phyloP scores from a whole-genome alignment of 352 stramenopile species.

The Pseudoperonospora humuli region DNA sequence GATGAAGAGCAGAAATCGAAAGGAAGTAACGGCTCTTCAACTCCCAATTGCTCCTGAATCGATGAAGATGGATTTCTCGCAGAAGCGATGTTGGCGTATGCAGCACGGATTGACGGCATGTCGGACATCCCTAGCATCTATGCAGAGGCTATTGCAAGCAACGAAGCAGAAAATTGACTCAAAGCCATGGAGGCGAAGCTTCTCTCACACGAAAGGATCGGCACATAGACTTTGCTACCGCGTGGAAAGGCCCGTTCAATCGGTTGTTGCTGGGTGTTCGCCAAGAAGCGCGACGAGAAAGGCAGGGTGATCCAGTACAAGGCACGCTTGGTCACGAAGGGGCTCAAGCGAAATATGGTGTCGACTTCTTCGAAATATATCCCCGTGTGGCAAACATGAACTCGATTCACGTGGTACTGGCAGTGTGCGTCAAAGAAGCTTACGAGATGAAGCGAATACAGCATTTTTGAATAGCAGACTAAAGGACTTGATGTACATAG shows the following conservation, averaged over 20 bases:
- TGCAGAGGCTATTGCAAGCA: too few relatives aligned
- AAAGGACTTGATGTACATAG: not conserved
- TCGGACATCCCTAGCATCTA: too few relatives aligned
- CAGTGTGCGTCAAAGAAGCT: not conserved
- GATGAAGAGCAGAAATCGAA: too few relatives aligned
- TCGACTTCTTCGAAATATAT: constrained; percentile 11
- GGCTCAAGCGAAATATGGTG: constrained; percentile 1
- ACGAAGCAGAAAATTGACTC: not conserved
- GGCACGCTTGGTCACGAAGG: not conserved
- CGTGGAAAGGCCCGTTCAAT: not conserved
- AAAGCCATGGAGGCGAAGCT: too few relatives aligned
- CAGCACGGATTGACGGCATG: too few relatives aligned
- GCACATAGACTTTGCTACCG: not conserved
- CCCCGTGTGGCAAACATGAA: constrained; percentile 8
- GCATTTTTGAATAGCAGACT: too few relatives aligned
- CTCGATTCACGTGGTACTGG: constrained; percentile 3
- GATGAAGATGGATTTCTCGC: too few relatives aligned
- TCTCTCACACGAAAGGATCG: not conserved
- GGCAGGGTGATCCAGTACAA: not conserved
- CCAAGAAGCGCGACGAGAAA: not conserved
- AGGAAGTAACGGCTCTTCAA: too few relatives aligned
- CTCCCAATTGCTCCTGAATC: too few relatives aligned
- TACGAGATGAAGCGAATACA: constrained; percentile 2
- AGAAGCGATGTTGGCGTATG: too few relatives aligned
- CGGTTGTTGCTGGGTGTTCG: constrained; percentile 1